Percentiles rank a stretch among this genome's conserved stretches.
These are phyloP conservation scores for Physcomitrium patens DNA, from an alignment of 225 moss, liverwort and hornwort genomes.

Conservation along the genomic window DNA sequence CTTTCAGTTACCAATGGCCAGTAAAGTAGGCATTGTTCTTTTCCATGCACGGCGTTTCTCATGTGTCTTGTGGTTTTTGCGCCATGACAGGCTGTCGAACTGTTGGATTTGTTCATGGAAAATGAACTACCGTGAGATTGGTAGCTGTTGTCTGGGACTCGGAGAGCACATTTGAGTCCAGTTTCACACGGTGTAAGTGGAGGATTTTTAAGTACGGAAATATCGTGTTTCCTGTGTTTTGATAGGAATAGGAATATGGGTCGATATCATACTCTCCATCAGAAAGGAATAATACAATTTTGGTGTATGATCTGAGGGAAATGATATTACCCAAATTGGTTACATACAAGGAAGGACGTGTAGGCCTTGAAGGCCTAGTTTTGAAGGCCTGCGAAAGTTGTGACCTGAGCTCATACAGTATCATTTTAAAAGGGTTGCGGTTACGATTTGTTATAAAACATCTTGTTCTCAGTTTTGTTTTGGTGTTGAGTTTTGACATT, in stretches of 20 bases:
- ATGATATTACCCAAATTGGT: slow-evolving; percentile 18
- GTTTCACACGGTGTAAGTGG: slow-evolving; percentile 1
- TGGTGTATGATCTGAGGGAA: slow-evolving; percentile 37
- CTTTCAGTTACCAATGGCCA: slow-evolving; percentile 14
- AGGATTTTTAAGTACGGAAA: slow-evolving; percentile 17
- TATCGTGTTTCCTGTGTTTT: slow-evolving; percentile 25
- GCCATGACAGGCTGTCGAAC: slow-evolving; percentile 51
- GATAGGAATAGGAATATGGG: slow-evolving; percentile 20
- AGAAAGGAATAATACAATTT: slow-evolving; percentile 41
- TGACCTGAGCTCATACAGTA: slow-evolving; percentile 7
- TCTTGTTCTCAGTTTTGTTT: slow-evolving; percentile 24
- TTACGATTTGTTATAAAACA: slow-evolving; percentile 12
- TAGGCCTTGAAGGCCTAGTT: not conserved
- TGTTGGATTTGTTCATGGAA: slow-evolving; percentile 65
- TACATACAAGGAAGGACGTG: slow-evolving; percentile 22
- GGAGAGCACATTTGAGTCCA: slow-evolving; percentile 10
- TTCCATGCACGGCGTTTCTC: not conserved
- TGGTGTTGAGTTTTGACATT: slow-evolving; percentile 39
- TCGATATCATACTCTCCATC: slow-evolving; percentile 28
- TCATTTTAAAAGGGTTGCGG: slow-evolving; percentile 15
- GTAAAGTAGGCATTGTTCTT: not conserved
- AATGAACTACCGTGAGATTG: slow-evolving; percentile 44
- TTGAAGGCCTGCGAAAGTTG: slow-evolving; percentile 17
- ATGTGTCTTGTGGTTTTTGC: slow-evolving; percentile 6
- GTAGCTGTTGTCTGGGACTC: not conserved